Percentiles rank a stretch among this genome's conserved stretches.
Evolutionary conservation across 306 rosid genomes (phyloP).

Genomic region (Vachellia collinsii): DNA sequence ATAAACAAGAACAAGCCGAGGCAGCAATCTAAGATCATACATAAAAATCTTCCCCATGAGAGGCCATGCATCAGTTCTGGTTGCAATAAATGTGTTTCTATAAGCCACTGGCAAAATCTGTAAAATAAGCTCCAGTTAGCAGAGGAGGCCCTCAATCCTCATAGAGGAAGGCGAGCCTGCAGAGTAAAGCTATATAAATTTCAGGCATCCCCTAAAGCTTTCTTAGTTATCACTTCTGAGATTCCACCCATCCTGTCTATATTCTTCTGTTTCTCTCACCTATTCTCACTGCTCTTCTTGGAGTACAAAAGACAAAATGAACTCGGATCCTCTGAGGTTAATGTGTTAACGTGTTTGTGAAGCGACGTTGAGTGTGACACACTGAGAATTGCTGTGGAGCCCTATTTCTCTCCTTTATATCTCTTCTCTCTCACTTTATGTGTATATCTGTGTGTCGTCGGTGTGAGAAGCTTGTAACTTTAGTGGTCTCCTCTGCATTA

Average conservation of each 20-base stretch:
- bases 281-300: constrained; percentile 1
- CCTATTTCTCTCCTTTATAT: neutral
- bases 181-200: constrained; percentile 20
- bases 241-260: constrained; percentile 22
- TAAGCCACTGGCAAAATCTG: constrained; percentile 22
- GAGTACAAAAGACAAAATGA: constrained; percentile 9
- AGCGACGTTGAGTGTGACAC: neutral
- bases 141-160: constrained; percentile 17
- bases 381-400: neutral
- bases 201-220: constrained; percentile 27
- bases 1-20: constrained; percentile 56
- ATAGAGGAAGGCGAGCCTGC: constrained; percentile 34
- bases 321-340: neutral
- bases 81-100: constrained; percentile 34
- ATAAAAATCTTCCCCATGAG: neutral
- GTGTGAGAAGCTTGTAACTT: neutral
- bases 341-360: neutral
- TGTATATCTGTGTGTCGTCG: neutral
- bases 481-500: constrained; percentile 19
- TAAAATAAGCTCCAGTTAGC: constrained; percentile 30
- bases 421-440: neutral
- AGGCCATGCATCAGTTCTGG: constrained; percentile 19
- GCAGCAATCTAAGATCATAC: constrained; percentile 36
- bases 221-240: constrained; percentile 27
- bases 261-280: constrained; percentile 28